A percentile compares a stretch with the other conserved stretches of the same genome.
Evolutionary conservation across 306 rosid species (phyloP).

Genomic region (Betula pendula): DNA sequence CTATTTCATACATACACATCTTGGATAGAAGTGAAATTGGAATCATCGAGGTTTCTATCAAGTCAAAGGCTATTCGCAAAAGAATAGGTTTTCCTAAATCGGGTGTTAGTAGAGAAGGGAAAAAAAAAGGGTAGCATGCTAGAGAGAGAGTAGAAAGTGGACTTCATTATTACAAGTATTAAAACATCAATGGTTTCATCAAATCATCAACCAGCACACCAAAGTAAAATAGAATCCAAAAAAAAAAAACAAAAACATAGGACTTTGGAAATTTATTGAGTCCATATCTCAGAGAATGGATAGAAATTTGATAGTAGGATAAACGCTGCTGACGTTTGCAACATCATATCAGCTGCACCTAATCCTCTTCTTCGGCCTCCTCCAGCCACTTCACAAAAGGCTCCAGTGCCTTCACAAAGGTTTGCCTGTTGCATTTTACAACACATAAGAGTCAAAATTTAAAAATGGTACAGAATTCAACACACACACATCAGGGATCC

Average conservation of each 20-base stretch:
- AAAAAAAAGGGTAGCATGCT: no score
- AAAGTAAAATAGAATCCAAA: neutral
- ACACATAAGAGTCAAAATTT: neutral
- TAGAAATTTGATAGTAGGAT: neutral
- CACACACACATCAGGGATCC: neutral
- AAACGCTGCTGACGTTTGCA: neutral
- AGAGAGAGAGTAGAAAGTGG: neutral
- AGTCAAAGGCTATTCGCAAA: no score
- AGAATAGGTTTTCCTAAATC: no score
- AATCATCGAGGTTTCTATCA: no score
- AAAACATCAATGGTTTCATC: neutral
- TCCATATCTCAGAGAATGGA: conserved; percentile 32
- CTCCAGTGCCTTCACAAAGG: conserved; percentile 94
- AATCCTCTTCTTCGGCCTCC: conserved; percentile 99
- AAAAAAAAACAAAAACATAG: neutral
- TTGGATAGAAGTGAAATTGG: no score
- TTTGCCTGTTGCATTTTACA: conserved; percentile 68
- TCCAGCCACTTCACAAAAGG: conserved; percentile 98
- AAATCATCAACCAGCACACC: conserved; percentile 15
- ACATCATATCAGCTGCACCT: conserved; percentile 17
- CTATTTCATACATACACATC: no score
- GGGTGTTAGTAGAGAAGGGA: no score
- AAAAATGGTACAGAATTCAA: neutral
- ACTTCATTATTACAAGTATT: conserved; percentile 9
- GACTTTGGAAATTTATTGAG: conserved; percentile 15